Evolutionary conservation across 257 asterid species (phyloP).

Genomic region (Primulina huaijiensis): DNA sequence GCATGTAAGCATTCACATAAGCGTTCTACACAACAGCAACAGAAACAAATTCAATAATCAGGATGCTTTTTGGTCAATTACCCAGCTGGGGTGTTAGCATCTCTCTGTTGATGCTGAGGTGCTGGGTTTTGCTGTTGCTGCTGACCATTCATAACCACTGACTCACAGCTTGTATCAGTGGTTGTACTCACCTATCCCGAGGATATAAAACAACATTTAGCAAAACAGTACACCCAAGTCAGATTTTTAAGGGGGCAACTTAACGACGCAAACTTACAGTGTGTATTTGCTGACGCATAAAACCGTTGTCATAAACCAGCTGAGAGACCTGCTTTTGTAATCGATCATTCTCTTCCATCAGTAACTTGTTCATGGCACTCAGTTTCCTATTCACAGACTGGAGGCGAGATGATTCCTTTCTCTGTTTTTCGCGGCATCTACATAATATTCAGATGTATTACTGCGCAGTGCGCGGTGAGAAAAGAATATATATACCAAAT

Average conservation of each 20-base stretch:
- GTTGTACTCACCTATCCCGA: conserved; percentile 59
- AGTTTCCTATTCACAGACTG: conserved; percentile 83
- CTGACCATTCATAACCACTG: conserved; percentile 90
- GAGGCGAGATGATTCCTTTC: conserved; percentile 86
- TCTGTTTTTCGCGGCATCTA: conserved; percentile 94
- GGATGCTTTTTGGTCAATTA: conserved; percentile 26
- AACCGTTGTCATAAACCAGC: conserved; percentile 84
- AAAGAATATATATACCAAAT: not conserved
- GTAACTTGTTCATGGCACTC: conserved; percentile 82
- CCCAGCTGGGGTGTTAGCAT: conserved; percentile 99
- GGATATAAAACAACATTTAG: not conserved
- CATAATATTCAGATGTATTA: not conserved
- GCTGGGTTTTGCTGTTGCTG: conserved; percentile 83
- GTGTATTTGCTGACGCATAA: conserved; percentile 68
- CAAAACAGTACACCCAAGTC: not conserved
- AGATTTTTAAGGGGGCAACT: not conserved
- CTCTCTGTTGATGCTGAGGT: conserved; percentile 79
- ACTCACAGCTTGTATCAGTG: conserved; percentile 93
- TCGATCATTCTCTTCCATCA: conserved; percentile 97
- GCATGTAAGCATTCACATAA: conserved; percentile 1
- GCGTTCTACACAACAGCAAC: not conserved
- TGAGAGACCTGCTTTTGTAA: conserved; percentile 88
- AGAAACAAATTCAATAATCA: not conserved
- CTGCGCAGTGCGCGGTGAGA: not conserved
- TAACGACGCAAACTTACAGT: conserved; percentile 47